These are phyloP conservation scores for Cenchrus americanus DNA, from an alignment of 176 grass and related monocot species.

Conservation along the genomic window DNA sequence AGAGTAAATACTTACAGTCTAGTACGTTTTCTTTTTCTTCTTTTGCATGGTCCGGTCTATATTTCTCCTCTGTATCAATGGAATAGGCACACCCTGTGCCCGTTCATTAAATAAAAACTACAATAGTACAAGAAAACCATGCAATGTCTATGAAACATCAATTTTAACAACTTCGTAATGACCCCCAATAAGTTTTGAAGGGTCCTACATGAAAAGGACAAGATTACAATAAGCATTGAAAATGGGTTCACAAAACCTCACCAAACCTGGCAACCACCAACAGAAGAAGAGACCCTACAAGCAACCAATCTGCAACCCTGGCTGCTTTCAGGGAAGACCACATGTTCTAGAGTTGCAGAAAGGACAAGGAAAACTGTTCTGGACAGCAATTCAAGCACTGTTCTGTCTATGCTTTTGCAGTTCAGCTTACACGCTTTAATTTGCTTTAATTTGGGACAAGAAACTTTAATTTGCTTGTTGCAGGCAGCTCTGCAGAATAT, in stretches of 20 bases:
- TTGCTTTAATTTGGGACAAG: no score
- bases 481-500: slow-evolving; percentile 25
- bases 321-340: slow-evolving; percentile 43
- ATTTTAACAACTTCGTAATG: neutral
- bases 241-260: neutral
- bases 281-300: slow-evolving; percentile 41
- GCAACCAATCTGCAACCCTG: slow-evolving; percentile 28
- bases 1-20: no score
- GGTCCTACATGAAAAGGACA: neutral
- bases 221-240: neutral
- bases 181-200: neutral
- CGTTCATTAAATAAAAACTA: no score
- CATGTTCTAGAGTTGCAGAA: slow-evolving; percentile 36
- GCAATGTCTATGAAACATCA: neutral
- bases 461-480: slow-evolving; percentile 15
- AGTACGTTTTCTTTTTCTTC: no score
- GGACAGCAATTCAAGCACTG: slow-evolving; percentile 23
- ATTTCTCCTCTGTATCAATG: no score
- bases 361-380: slow-evolving; percentile 44
- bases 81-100: no score
- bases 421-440: neutral
- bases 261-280: slow-evolving; percentile 38
- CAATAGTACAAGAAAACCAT: neutral
- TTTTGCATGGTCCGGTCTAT: no score
- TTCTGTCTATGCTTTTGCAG: slow-evolving; percentile 19